These are phyloP conservation scores for Aspergillus leporis DNA, from an alignment of 495 filamentous ascomycete genomes.

Conservation along the genomic window DNA sequence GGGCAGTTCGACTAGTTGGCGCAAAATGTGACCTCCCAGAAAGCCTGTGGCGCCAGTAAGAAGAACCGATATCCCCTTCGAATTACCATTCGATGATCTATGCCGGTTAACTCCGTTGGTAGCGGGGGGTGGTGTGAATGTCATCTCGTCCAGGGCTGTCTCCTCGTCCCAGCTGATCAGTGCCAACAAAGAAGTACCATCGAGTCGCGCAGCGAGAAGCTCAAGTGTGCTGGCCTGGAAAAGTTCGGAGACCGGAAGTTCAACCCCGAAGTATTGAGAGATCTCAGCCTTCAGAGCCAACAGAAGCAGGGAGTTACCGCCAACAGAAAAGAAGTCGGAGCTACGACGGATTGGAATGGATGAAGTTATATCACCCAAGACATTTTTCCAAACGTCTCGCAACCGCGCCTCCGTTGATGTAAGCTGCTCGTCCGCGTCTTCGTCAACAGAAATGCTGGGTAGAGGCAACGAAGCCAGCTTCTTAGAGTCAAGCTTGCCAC, in stretches of 20 bases:
- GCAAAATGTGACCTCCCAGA: slow-evolving; percentile 21
- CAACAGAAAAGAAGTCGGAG: slow-evolving; percentile 29
- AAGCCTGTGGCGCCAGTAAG: slow-evolving; percentile 25
- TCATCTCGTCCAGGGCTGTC: neutral
- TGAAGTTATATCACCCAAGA: neutral
- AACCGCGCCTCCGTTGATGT: neutral
- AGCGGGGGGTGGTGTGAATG: neutral
- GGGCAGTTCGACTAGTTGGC: slow-evolving; percentile 13
- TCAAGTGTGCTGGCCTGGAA: slow-evolving; percentile 12
- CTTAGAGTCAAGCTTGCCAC: slow-evolving; percentile 29
- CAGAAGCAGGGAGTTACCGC: slow-evolving; percentile 32
- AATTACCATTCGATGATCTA: neutral
- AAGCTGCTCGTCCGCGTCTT: neutral
- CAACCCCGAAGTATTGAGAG: slow-evolving; percentile 12
- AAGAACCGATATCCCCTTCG: slow-evolving; percentile 3
- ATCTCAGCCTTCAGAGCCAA: slow-evolving; percentile 23
- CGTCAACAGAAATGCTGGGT: neutral
- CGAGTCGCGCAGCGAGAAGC: slow-evolving; percentile 17
- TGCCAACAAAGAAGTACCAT: neutral
- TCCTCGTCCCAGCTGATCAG: slow-evolving; percentile 22
- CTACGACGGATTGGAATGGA: neutral
- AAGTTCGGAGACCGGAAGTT: neutral
- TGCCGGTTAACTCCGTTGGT: too few relatives aligned
- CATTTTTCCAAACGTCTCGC: neutral
- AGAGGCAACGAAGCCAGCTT: neutral